Evolutionary conservation across 2,329 filamentous ascomycete species (phyloP).

Genomic region (Penicillium sp.): DNA sequence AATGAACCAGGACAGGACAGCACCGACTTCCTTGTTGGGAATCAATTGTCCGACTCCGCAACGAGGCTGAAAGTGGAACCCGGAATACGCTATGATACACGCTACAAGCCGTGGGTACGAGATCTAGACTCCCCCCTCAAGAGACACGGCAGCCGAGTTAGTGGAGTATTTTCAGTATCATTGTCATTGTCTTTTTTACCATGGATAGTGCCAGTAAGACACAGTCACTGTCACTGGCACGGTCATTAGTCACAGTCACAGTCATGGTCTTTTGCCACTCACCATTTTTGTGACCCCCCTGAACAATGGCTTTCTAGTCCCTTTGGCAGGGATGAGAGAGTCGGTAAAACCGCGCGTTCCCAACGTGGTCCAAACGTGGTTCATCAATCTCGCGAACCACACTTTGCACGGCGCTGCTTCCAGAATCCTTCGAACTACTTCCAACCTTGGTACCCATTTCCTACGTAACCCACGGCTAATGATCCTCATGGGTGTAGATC

Average conservation of each 20-base stretch:
- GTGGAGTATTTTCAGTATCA: too few relatives aligned
- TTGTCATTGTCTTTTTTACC: too few relatives aligned
- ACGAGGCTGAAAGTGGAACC: slow-evolving; percentile 9
- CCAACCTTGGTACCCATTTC: slow-evolving; percentile 4
- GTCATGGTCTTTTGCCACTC: too few relatives aligned
- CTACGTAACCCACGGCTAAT: slow-evolving; percentile 7
- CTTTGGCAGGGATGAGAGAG: neutral
- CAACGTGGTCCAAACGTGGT: slow-evolving; percentile 13
- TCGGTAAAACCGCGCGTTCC: neutral
- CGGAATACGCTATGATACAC: neutral
- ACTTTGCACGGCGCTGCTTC: neutral
- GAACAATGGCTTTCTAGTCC: too few relatives aligned
- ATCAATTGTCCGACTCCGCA: neutral
- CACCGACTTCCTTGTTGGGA: neutral
- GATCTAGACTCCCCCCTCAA: neutral
- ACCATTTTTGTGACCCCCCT: too few relatives aligned
- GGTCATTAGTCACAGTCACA: too few relatives aligned
- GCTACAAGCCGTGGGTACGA: neutral
- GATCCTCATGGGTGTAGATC: slow-evolving; percentile 13
- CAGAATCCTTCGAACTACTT: slow-evolving; percentile 2
- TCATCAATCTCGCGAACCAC: neutral
- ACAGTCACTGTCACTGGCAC: too few relatives aligned
- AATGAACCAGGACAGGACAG: neutral
- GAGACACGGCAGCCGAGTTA: neutral
- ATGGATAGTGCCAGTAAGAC: too few relatives aligned